Conservation (phyloP, 768 basidiomycete genomes). For the Rubroboletus pulcherrimus region DNA sequence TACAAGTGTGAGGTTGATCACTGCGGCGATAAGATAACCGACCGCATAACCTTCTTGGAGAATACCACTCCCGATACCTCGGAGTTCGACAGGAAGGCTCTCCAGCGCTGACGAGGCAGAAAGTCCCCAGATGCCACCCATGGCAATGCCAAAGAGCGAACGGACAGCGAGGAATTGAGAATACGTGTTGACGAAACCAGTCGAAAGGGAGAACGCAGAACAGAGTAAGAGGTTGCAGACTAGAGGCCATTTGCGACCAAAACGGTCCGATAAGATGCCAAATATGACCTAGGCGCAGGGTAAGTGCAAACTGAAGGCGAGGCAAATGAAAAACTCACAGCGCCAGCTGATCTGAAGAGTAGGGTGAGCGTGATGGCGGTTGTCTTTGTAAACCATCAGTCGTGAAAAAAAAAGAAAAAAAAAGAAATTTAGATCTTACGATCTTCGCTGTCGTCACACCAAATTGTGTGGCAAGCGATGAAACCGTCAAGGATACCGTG, state of each 20-base stretch:
- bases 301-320: background rate
- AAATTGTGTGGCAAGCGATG: conserved; percentile 47
- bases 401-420: background rate
- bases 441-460: conserved; percentile 39
- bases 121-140: conserved; percentile 90
- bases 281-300: conserved; percentile 51
- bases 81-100: conserved; percentile 80
- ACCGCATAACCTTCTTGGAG: conserved; percentile 88
- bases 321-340: conserved; percentile 36
- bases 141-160: conserved; percentile 79
- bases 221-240: conserved; percentile 72
- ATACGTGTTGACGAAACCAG: conserved; percentile 78
- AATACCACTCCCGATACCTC: conserved; percentile 81
- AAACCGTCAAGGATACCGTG: conserved; percentile 61
- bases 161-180: conserved; percentile 76
- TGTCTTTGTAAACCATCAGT: conserved; percentile 38
- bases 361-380: conserved; percentile 88
- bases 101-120: conserved; percentile 81
- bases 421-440: conserved; percentile 25
- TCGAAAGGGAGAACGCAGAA: conserved; percentile 68
- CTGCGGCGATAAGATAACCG: conserved; percentile 81
- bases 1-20: conserved; percentile 70
- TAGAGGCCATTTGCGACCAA: conserved; percentile 91
- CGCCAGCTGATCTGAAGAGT: conserved; percentile 81
- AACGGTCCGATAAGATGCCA: conserved; percentile 83